A percentile compares a stretch with the other conserved stretches of the same genome.
Conservation (phyloP, 331 rosid genomes). For the Malus hybrid region DNA sequence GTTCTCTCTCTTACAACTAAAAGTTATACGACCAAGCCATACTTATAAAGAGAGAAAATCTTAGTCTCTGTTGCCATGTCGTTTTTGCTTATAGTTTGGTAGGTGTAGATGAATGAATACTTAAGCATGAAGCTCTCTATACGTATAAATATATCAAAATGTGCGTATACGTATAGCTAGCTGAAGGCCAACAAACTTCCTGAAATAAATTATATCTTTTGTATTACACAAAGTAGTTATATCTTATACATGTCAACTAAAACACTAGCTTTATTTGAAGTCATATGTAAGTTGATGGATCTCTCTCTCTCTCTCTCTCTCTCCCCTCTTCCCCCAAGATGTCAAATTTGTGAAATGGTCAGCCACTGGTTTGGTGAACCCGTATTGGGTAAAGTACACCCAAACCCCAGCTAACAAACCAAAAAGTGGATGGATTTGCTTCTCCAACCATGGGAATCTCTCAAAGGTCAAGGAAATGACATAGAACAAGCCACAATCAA, state of each 20-base stretch:
- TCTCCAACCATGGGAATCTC: not conserved
- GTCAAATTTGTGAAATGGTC: conserved; percentile 19
- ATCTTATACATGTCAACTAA: conserved; percentile 19
- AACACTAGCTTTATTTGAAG: conserved; percentile 19
- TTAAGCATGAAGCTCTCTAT: conserved; percentile 24
- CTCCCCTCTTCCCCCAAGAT: no score
- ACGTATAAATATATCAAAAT: not conserved
- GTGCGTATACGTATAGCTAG: not conserved
- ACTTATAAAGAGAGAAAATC: not conserved
- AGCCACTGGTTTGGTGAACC: conserved; percentile 55
- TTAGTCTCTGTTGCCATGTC: conserved; percentile 38
- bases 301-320: no score
- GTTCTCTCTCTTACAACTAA: not conserved
- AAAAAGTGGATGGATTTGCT: conserved; percentile 12
- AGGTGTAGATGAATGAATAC: conserved; percentile 19
- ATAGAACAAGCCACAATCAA: not conserved
- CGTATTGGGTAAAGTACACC: conserved; percentile 48
- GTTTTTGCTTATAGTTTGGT: conserved; percentile 34
- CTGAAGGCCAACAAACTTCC: not conserved
- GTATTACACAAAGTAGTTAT: conserved; percentile 33
- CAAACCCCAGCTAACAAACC: conserved; percentile 41
- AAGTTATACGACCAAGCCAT: not conserved
- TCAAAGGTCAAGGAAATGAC: conserved; percentile 24
- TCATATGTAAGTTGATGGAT: not conserved
- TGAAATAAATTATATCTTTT: conserved; percentile 7